Percentiles rank a stretch among this genome's conserved stretches.
Evolutionary conservation across 441 rosid species (phyloP).

Genomic region (Erysimum cheiri): DNA sequence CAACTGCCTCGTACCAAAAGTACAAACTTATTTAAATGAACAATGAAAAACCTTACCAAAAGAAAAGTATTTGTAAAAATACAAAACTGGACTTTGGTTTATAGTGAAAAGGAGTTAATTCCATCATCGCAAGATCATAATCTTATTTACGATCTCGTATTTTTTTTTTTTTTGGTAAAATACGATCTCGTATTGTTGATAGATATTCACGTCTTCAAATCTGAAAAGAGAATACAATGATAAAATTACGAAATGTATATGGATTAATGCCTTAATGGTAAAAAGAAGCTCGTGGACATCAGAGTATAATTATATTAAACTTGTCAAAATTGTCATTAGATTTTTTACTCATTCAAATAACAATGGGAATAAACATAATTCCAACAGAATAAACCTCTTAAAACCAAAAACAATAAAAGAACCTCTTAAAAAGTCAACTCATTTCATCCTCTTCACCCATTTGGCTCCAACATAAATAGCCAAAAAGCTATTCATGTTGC

Average conservation of each 20-base stretch:
- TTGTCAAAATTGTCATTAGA: background rate
- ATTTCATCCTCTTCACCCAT: constrained; percentile 24
- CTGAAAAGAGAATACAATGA: no score
- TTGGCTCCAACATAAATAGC: constrained; percentile 39
- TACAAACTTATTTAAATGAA: background rate
- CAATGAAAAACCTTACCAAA: background rate
- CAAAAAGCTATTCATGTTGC: constrained; percentile 12
- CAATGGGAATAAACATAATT: constrained; percentile 24
- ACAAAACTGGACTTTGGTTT: constrained; percentile 2
- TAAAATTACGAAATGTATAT: background rate
- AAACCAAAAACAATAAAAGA: background rate
- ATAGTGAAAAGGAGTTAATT: constrained; percentile 4
- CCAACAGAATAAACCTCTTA: constrained; percentile 38
- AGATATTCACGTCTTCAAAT: background rate
- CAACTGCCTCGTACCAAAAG: constrained; percentile 34
- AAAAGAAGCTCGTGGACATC: background rate
- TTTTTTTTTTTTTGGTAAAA: no score
- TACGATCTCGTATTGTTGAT: background rate
- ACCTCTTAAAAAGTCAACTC: constrained; percentile 35
- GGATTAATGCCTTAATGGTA: background rate
- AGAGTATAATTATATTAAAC: background rate
- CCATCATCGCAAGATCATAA: constrained; percentile 1
- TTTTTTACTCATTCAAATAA: constrained; percentile 34
- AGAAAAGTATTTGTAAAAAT: constrained; percentile 1
- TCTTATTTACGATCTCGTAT: background rate